Evolutionary conservation across 1,139 yeast species (phyloP).

Genomic region (Protomyces lactucae-debilis): DNA sequence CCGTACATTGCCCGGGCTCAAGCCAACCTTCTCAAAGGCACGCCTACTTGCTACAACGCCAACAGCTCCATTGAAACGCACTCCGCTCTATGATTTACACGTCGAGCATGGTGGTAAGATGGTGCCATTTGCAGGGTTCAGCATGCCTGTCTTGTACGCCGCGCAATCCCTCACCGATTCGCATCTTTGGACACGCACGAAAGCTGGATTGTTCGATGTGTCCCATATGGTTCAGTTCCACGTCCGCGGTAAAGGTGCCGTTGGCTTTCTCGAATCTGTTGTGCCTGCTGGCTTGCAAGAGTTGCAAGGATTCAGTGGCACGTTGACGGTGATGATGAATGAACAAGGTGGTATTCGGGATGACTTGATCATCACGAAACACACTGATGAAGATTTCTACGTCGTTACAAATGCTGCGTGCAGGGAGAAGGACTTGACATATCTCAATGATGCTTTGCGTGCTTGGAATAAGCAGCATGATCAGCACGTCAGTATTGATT

Average conservation of each 20-base stretch:
- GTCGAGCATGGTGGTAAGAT: slow-evolving; percentile 74
- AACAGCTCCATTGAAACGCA: slow-evolving; percentile 45
- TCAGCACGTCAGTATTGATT: slow-evolving; percentile 52
- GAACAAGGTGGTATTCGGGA: slow-evolving; percentile 72
- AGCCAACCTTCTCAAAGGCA: not conserved
- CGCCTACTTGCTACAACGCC: not conserved
- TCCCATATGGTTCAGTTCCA: slow-evolving; percentile 67
- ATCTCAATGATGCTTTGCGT: slow-evolving; percentile 52
- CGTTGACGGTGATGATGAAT: slow-evolving; percentile 74
- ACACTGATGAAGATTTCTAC: slow-evolving; percentile 68
- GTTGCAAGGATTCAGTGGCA: slow-evolving; percentile 57
- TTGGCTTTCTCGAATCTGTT: slow-evolving; percentile 65
- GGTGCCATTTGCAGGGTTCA: slow-evolving; percentile 92
- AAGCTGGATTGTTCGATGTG: slow-evolving; percentile 90
- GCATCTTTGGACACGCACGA: slow-evolving; percentile 84
- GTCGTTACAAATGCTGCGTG: slow-evolving; percentile 98
- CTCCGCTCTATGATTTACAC: slow-evolving; percentile 81
- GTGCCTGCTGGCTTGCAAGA: slow-evolving; percentile 75
- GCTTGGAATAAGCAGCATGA: slow-evolving; percentile 37
- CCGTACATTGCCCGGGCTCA: not conserved
- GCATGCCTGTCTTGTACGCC: slow-evolving; percentile 82
- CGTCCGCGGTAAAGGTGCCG: slow-evolving; percentile 62
- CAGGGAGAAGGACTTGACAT: slow-evolving; percentile 68
- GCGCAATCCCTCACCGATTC: slow-evolving; percentile 84
- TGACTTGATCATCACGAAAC: slow-evolving; percentile 87